phyloP scores from a whole-genome alignment of 352 stramenopile species.

The Phytophthora parvispora region DNA sequence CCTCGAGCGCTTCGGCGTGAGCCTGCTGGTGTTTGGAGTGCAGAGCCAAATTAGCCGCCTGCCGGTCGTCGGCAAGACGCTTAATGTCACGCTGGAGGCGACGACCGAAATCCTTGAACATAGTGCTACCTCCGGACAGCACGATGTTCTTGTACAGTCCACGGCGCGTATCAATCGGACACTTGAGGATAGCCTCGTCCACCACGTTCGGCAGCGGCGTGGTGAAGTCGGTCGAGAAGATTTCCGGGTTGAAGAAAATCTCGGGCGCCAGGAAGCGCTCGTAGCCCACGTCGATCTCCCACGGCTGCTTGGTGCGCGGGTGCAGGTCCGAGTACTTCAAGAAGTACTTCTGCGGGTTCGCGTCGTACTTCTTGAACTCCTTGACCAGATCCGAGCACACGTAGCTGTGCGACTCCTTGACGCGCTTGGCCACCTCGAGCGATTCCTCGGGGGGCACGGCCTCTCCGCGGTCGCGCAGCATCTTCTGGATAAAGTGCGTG shows the following conservation, averaged over 20 bases:
- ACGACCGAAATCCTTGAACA: slow-evolving; percentile 98
- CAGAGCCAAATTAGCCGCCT: slow-evolving; percentile 89
- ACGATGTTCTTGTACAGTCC: slow-evolving; percentile 98
- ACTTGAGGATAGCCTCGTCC: slow-evolving; percentile 96
- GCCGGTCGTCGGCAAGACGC: slow-evolving; percentile 91
- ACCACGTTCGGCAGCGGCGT: slow-evolving; percentile 95
- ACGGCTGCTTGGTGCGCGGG: slow-evolving; percentile 84
- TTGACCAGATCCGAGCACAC: slow-evolving; percentile 96
- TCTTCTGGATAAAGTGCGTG: slow-evolving; percentile 96
- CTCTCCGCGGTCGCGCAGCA: slow-evolving; percentile 94
- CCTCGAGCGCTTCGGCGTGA: slow-evolving; percentile 85
- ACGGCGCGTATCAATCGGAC: slow-evolving; percentile 95
- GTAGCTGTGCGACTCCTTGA: slow-evolving; percentile 98
- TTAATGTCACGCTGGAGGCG: slow-evolving; percentile 96
- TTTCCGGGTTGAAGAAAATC: slow-evolving; percentile 98
- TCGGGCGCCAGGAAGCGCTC: slow-evolving; percentile 97
- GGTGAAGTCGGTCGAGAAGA: slow-evolving; percentile 96
- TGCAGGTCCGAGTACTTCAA: slow-evolving; percentile 88
- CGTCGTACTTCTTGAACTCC: slow-evolving; percentile 97
- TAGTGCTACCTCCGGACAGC: slow-evolving; percentile 95
- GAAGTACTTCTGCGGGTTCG: slow-evolving; percentile 94
- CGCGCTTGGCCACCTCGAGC: slow-evolving; percentile 91
- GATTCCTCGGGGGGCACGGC: slow-evolving; percentile 93
- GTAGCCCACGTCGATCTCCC: slow-evolving; percentile 93
- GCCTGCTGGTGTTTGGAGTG: slow-evolving; percentile 79